Percentiles rank a stretch among this genome's conserved stretches.
Conservation (phyloP, 2,329 filamentous ascomycete genomes). For the Fusarium coffeatum region DNA sequence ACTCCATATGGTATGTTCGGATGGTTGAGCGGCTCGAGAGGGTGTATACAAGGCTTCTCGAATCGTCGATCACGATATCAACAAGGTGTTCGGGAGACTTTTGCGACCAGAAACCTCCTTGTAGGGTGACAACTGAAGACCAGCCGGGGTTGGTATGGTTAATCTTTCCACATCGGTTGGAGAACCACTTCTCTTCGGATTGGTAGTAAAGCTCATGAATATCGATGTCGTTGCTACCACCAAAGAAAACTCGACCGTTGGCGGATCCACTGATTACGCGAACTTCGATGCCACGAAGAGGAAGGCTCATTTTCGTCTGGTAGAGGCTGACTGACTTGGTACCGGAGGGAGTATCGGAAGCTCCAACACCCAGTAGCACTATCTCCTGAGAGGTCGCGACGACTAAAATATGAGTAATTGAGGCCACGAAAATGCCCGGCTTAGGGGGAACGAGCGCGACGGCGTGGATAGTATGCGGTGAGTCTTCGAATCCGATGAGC, state of each 20-base stretch:
- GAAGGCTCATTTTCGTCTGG: slow-evolving; percentile 86
- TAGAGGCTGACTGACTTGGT: slow-evolving; percentile 82
- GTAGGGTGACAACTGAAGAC: slow-evolving; percentile 69
- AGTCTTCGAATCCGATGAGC: slow-evolving; percentile 91
- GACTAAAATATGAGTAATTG: slow-evolving; percentile 88
- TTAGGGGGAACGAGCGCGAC: slow-evolving; percentile 89
- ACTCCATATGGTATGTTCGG: slow-evolving; percentile 88
- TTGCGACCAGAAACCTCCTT: slow-evolving; percentile 62
- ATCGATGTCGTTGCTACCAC: slow-evolving; percentile 82
- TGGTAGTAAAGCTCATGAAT: slow-evolving; percentile 96
- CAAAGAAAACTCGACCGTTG: slow-evolving; percentile 93
- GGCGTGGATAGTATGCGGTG: slow-evolving; percentile 87
- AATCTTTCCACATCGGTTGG: slow-evolving; percentile 85
- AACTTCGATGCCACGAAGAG: slow-evolving; percentile 80
- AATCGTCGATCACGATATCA: slow-evolving; percentile 89
- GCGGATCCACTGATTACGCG: slow-evolving; percentile 83
- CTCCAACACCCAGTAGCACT: slow-evolving; percentile 84
- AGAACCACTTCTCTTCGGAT: slow-evolving; percentile 97
- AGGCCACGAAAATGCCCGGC: slow-evolving; percentile 84
- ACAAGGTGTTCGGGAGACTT: slow-evolving; percentile 72
- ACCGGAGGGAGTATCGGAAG: slow-evolving; percentile 74
- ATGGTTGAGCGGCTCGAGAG: slow-evolving; percentile 90
- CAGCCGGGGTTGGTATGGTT: slow-evolving; percentile 85
- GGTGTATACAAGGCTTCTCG: slow-evolving; percentile 88
- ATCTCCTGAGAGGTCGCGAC: slow-evolving; percentile 89